These are phyloP conservation scores for Pontederia crassipes DNA, from an alignment of 176 grass and related monocot genomes.

Conservation along the genomic window DNA sequence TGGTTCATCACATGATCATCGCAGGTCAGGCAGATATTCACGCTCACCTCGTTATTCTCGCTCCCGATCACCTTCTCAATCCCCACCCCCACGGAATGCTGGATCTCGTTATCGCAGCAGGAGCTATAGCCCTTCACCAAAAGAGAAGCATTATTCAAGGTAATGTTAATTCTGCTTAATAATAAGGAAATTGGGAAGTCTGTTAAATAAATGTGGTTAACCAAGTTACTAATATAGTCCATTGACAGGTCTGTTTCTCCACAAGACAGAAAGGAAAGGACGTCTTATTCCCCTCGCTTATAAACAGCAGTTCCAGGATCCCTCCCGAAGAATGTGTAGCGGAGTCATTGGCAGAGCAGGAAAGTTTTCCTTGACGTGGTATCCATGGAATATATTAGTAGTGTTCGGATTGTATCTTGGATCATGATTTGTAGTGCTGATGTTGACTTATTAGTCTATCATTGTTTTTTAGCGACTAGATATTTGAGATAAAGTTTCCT, in stretches of 20 bases:
- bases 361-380: too few relatives aligned
- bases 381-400: too few relatives aligned
- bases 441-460: too few relatives aligned
- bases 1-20: neutral
- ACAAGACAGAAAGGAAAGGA: too few relatives aligned
- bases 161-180: neutral
- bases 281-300: neutral
- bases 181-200: neutral
- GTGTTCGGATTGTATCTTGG: too few relatives aligned
- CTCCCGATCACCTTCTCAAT: slow-evolving; percentile 1
- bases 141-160: neutral
- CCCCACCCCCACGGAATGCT: slow-evolving; percentile 1
- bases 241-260: slow-evolving; percentile 7
- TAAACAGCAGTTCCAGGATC: too few relatives aligned
- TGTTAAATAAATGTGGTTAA: neutral
- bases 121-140: slow-evolving; percentile 16
- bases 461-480: too few relatives aligned
- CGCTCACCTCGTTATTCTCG: slow-evolving; percentile 15
- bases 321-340: too few relatives aligned
- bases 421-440: too few relatives aligned
- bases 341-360: too few relatives aligned
- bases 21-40: neutral
- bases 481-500: too few relatives aligned
- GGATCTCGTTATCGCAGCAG: neutral
- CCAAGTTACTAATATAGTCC: neutral